phyloP scores from a whole-genome alignment of 2,329 filamentous ascomycete species.

The Ciborinia camelliae region DNA sequence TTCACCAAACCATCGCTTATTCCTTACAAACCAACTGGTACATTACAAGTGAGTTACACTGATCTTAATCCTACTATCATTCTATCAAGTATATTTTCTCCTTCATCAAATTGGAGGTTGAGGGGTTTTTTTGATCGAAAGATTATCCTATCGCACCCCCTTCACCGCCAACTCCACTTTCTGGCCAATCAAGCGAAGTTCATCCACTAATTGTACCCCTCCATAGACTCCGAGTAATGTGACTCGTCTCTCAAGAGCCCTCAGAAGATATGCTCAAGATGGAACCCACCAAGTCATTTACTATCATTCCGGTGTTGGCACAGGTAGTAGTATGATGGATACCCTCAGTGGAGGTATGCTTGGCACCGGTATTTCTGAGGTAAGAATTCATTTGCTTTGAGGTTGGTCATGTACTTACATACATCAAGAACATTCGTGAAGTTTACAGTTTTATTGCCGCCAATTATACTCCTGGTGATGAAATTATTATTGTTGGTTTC shows the following conservation, averaged over 20 bases:
- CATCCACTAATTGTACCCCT: conserved; percentile 2
- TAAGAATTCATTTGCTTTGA: conserved; percentile 15
- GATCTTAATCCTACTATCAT: neutral
- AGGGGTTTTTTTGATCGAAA: neutral
- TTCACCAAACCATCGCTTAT: conserved; percentile 37
- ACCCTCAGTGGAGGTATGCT: conserved; percentile 53
- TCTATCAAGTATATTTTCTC: neutral
- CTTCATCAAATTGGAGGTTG: neutral
- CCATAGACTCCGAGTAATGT: conserved; percentile 54
- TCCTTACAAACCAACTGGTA: conserved; percentile 57
- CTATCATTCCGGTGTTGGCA: conserved; percentile 60
- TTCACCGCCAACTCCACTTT: conserved; percentile 14
- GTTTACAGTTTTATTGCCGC: conserved; percentile 46
- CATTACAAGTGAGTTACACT: conserved; percentile 32
- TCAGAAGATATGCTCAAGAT: conserved; percentile 50
- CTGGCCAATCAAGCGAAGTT: conserved; percentile 5
- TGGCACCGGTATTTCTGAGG: conserved; percentile 47
- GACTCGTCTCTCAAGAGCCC: conserved; percentile 56
- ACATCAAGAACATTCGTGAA: conserved; percentile 45
- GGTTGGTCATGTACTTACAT: conserved; percentile 39
- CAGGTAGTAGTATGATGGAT: conserved; percentile 49
- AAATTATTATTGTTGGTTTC: conserved; percentile 43
- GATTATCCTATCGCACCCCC: conserved; percentile 2
- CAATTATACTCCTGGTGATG: conserved; percentile 42
- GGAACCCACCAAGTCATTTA: conserved; percentile 54